These are phyloP conservation scores for Mucuna pruriens DNA, from an alignment of 306 rosid genomes.

Conservation along the genomic window DNA sequence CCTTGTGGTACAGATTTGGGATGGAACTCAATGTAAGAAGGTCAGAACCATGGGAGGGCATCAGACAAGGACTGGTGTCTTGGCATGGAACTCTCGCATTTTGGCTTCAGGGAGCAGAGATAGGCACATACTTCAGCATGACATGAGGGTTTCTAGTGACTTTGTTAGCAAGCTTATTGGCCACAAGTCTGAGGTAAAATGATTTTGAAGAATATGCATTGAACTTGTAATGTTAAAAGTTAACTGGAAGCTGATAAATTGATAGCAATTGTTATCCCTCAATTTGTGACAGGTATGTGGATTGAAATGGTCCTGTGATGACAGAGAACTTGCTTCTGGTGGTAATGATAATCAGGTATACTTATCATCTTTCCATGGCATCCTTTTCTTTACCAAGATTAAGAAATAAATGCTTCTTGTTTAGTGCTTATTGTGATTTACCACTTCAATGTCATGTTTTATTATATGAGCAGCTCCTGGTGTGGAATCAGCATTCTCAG, in stretches of 20 bases:
- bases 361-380: background rate
- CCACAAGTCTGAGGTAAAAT: constrained; percentile 95
- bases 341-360: constrained; percentile 98
- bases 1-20: constrained; percentile 72
- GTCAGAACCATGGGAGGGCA: constrained; percentile 97
- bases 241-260: constrained; percentile 1
- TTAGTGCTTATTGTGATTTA: background rate
- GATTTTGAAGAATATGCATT: background rate
- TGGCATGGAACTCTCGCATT: constrained; percentile 94
- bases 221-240: constrained; percentile 2
- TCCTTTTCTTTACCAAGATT: background rate
- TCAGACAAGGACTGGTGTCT: constrained; percentile 96
- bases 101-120: constrained; percentile 98
- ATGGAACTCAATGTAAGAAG: constrained; percentile 87
- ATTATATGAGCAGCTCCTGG: constrained; percentile 69
- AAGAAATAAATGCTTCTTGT: background rate
- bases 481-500: constrained; percentile 97
- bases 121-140: constrained; percentile 93
- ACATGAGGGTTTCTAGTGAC: constrained; percentile 82
- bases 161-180: constrained; percentile 80
- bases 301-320: constrained; percentile 97
- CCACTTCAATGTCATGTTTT: constrained; percentile 28
- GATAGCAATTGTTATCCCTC: background rate
- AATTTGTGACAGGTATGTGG: constrained; percentile 70
- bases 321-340: constrained; percentile 98